Percentiles rank a stretch among this genome's conserved stretches.
Evolutionary conservation across 2,329 filamentous ascomycete species (phyloP).

Genomic region (Aureobasidium vineae): DNA sequence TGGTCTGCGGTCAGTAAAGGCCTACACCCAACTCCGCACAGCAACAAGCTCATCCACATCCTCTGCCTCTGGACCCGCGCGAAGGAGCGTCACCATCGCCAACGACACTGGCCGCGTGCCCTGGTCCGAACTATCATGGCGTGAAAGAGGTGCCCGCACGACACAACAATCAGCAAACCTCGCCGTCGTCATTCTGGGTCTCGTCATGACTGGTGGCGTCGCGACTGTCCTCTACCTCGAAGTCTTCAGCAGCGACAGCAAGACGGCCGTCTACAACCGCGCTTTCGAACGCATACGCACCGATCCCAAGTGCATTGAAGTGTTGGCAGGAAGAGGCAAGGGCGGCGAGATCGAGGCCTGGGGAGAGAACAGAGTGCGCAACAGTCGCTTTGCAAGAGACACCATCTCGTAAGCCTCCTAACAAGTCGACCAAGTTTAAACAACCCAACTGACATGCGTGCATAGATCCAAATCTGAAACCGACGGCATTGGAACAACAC

Average conservation of each 20-base stretch:
- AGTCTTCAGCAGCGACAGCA: constrained; percentile 79
- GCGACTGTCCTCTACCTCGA: constrained; percentile 75
- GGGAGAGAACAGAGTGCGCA: constrained; percentile 67
- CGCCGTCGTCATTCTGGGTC: constrained; percentile 69
- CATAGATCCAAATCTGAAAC: constrained; percentile 63
- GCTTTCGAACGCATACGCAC: constrained; percentile 75
- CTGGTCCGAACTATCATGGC: constrained; percentile 72
- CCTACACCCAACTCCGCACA: constrained; percentile 26
- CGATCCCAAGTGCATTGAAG: constrained; percentile 66
- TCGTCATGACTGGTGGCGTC: constrained; percentile 75
- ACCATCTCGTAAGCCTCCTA: constrained; percentile 48
- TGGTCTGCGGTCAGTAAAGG: neutral
- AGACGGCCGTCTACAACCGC: constrained; percentile 83
- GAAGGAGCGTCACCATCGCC: constrained; percentile 74
- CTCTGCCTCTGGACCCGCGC: constrained; percentile 45
- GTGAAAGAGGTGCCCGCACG: constrained; percentile 78
- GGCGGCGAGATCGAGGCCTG: constrained; percentile 67
- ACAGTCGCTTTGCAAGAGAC: constrained; percentile 74
- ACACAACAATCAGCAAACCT: constrained; percentile 93
- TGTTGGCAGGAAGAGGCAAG: constrained; percentile 62
- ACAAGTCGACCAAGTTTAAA: too few relatives aligned
- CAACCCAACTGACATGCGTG: neutral
- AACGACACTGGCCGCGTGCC: constrained; percentile 81
- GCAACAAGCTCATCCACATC: constrained; percentile 37
- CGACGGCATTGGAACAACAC: constrained; percentile 73